These are phyloP conservation scores for Coprinellus micaceus DNA, from an alignment of 768 basidiomycete species.

Conservation along the genomic window DNA sequence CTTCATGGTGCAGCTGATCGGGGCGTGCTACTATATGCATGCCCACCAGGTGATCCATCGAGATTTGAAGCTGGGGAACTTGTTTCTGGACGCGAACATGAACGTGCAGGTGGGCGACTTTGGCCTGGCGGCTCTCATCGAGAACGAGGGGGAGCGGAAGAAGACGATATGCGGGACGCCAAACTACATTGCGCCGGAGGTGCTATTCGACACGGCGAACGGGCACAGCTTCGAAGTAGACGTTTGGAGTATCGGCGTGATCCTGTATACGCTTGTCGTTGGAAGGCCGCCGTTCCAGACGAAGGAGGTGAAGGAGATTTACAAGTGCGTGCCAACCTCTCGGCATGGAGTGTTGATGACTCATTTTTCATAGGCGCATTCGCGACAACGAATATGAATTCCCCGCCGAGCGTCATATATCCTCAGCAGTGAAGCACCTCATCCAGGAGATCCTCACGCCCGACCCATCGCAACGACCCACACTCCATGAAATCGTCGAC, in stretches of 20 bases:
- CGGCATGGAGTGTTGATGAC: neutral
- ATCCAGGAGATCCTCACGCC: conserved; percentile 83
- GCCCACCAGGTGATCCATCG: conserved; percentile 94
- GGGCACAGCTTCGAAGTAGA: conserved; percentile 99
- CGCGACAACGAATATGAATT: conserved; percentile 92
- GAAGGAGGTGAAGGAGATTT: conserved; percentile 95
- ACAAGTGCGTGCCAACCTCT: conserved; percentile 56
- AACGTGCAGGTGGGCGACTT: conserved; percentile 97
- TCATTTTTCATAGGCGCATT: conserved; percentile 60
- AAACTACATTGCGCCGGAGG: conserved; percentile 98
- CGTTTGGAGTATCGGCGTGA: conserved; percentile 96
- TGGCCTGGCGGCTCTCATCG: conserved; percentile 93
- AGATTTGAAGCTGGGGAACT: conserved; percentile 93
- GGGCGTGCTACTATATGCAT: conserved; percentile 98
- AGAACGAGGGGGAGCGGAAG: conserved; percentile 94
- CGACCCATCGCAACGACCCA: conserved; percentile 78
- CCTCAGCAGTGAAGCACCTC: conserved; percentile 68
- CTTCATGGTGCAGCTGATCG: conserved; percentile 92
- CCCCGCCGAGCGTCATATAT: conserved; percentile 71
- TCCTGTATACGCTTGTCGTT: conserved; percentile 89
- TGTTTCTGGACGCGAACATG: conserved; percentile 89
- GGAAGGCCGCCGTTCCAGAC: conserved; percentile 99
- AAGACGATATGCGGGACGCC: conserved; percentile 99
- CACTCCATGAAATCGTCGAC: conserved; percentile 78
- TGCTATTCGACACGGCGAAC: conserved; percentile 91